Evolutionary conservation across 1,139 yeast species (phyloP).

Genomic region (Nakaseomyces kungkrabaensis): DNA sequence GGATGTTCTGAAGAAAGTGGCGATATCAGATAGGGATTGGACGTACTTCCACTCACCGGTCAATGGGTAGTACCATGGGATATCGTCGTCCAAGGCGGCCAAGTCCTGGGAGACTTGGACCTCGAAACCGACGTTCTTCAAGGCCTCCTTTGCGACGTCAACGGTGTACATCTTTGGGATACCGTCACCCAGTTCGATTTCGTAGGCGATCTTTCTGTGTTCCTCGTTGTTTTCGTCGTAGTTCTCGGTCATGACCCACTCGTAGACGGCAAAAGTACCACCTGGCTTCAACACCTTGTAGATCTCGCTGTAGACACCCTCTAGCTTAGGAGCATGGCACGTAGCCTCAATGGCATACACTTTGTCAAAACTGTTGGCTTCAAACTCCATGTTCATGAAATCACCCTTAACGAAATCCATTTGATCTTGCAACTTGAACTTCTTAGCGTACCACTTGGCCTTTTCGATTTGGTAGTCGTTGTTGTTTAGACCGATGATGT

Average conservation of each 20-base stretch:
- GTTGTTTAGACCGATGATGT: conserved; percentile 85
- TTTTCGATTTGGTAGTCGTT: conserved; percentile 95
- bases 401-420: conserved; percentile 90
- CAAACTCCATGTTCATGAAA: conserved; percentile 98
- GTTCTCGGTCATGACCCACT: conserved; percentile 96
- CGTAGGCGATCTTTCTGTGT: conserved; percentile 92
- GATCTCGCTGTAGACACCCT: conserved; percentile 92
- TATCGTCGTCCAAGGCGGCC: conserved; percentile 70
- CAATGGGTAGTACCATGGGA: conserved; percentile 98
- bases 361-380: conserved; percentile 81
- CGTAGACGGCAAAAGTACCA: conserved; percentile 94
- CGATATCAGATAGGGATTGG: conserved; percentile 67
- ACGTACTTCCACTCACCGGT: conserved; percentile 88
- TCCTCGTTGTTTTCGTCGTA: conserved; percentile 81
- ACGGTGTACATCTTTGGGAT: conserved; percentile 91
- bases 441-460: conserved; percentile 72
- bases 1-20: conserved; percentile 85
- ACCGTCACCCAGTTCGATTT: conserved; percentile 97
- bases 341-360: conserved; percentile 99
- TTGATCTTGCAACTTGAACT: conserved; percentile 57
- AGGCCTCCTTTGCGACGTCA: conserved; percentile 80
- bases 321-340: conserved; percentile 93
- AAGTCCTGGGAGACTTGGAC: conserved; percentile 66
- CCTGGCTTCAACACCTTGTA: conserved; percentile 96
- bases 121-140: conserved; percentile 80